A percentile compares a stretch with the other conserved stretches of the same genome.
phyloP scores from a whole-genome alignment of 2,329 filamentous ascomycete species.

The Aspergillus felis region DNA sequence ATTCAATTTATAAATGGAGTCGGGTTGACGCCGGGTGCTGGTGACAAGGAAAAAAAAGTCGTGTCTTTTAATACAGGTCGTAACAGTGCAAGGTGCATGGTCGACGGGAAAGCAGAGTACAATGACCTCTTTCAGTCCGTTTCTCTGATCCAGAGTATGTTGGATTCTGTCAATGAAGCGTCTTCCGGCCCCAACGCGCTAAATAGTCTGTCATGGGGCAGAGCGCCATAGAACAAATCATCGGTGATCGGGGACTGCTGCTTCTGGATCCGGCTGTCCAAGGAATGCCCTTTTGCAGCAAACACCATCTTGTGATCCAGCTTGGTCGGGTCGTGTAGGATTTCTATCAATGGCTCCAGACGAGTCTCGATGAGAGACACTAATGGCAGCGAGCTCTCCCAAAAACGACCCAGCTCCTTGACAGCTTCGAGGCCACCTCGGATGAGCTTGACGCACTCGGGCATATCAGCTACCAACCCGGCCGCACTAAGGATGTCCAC shows the following conservation, averaged over 20 bases:
- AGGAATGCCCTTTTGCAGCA: conserved; percentile 32
- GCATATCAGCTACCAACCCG: conserved; percentile 50
- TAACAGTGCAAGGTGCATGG: conserved; percentile 3
- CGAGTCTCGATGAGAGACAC: conserved; percentile 48
- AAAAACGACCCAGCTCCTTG: conserved; percentile 54
- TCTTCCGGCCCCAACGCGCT: conserved; percentile 30
- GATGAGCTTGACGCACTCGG: conserved; percentile 53
- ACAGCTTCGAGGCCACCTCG: conserved; percentile 52
- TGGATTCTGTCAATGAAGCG: conserved; percentile 18
- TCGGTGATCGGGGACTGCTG: conserved; percentile 27
- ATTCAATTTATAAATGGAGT: background rate
- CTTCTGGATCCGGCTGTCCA: conserved; percentile 33
- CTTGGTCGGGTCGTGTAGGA: conserved; percentile 30
- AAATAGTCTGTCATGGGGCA: conserved; percentile 25
- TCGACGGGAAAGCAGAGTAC: background rate
- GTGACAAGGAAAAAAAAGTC: background rate
- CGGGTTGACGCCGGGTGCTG: background rate
- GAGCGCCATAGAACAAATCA: conserved; percentile 42
- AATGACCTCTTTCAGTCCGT: conserved; percentile 1
- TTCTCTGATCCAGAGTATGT: conserved; percentile 27
- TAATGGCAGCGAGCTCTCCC: conserved; percentile 56
- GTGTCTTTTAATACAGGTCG: conserved; percentile 7
- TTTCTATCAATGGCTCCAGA: conserved; percentile 41
- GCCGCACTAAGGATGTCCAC: conserved; percentile 64
- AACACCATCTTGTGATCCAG: conserved; percentile 33